Conservation (phyloP, 345 rosid species). For the Moringa oleifera region DNA sequence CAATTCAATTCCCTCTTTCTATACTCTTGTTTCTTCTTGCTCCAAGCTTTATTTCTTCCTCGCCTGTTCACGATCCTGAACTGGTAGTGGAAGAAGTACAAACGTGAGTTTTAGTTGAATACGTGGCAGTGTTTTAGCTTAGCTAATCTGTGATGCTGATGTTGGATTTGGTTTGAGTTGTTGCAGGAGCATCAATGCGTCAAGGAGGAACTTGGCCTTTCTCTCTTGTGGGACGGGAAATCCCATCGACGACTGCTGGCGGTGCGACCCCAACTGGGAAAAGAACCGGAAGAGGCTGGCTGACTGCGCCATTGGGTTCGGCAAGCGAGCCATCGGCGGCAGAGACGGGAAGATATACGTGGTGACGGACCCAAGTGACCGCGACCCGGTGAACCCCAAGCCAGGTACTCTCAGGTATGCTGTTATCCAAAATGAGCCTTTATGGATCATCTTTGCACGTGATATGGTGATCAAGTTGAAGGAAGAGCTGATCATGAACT, state of each 20-base stretch:
- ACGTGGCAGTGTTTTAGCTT: no score
- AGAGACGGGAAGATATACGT: conserved; percentile 55
- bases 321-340: conserved; percentile 63
- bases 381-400: conserved; percentile 47
- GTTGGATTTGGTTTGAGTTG: not conserved
- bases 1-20: conserved; percentile 2
- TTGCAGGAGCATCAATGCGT: conserved; percentile 48
- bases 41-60: conserved; percentile 34
- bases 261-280: conserved; percentile 53
- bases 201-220: conserved; percentile 54
- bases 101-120: conserved; percentile 17
- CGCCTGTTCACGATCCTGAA: conserved; percentile 51
- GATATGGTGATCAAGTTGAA: conserved; percentile 59
- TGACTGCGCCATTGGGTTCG: conserved; percentile 58
- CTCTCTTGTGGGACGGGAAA: conserved; percentile 63
- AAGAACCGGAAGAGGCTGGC: conserved; percentile 51
- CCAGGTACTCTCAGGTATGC: conserved; percentile 62
- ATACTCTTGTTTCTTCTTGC: conserved; percentile 11
- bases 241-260: conserved; percentile 69
- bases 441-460: conserved; percentile 54
- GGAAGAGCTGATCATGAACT: conserved; percentile 55
- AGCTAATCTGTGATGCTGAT: no score
- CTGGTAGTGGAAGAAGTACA: conserved; percentile 47
- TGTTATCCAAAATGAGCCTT: conserved; percentile 50
- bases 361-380: conserved; percentile 39